phyloP scores from a whole-genome alignment of 495 filamentous ascomycete genomes.

The Talaromyces trachyspermus region DNA sequence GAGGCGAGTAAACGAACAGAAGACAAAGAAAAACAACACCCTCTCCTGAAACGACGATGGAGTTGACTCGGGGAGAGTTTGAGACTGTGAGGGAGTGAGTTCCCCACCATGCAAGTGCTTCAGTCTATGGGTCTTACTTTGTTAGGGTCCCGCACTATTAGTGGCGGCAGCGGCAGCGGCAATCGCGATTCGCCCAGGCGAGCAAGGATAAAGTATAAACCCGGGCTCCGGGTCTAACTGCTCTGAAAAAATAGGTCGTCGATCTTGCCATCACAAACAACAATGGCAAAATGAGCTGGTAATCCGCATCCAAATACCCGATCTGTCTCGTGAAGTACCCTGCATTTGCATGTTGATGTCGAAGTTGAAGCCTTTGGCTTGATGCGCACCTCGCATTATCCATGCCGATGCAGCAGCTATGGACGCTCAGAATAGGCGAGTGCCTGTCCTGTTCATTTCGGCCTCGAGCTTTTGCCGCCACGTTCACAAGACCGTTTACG shows the following conservation, averaged over 20 bases:
- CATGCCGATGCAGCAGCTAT: slow-evolving; percentile 23
- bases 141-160: background rate
- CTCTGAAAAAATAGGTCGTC: background rate
- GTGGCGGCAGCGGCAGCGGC: background rate
- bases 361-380: too few species aligned
- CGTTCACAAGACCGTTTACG: slow-evolving; percentile 22
- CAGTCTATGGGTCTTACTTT: background rate
- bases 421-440: slow-evolving; percentile 26
- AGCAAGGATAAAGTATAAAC: too few species aligned
- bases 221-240: background rate
- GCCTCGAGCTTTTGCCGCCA: slow-evolving; percentile 15
- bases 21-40: too few species aligned
- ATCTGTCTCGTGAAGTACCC: too few species aligned
- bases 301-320: too few species aligned
- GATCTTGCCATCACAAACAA: too few species aligned
- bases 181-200: too few species aligned
- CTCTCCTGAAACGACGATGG: slow-evolving; percentile 6
- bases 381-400: background rate
- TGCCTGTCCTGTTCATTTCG: slow-evolving; percentile 30
- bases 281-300: too few species aligned
- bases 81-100: slow-evolving; percentile 23
- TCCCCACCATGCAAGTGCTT: slow-evolving; percentile 24
- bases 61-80: slow-evolving; percentile 11
- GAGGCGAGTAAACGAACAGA: too few species aligned
- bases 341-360: too few species aligned